A percentile compares a stretch with the other conserved stretches of the same genome.
phyloP scores from a whole-genome alignment of 805 yeast genomes.

The Candida verbasci region DNA sequence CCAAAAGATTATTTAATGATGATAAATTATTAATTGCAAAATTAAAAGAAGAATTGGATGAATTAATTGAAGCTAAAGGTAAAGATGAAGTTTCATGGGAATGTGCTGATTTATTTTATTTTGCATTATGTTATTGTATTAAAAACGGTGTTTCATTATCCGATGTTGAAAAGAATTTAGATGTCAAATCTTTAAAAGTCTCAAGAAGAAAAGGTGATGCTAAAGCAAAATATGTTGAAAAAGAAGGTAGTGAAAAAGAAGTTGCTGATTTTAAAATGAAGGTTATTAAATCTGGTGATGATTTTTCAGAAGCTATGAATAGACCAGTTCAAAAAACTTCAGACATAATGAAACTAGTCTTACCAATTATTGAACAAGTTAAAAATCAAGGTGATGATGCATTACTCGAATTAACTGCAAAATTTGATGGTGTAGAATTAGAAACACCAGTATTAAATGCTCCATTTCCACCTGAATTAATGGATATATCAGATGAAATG shows the following conservation, averaged over 20 bases:
- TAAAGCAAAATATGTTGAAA: conserved; percentile 62
- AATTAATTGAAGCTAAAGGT: conserved; percentile 72
- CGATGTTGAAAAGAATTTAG: conserved; percentile 82
- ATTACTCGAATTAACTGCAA: conserved; percentile 79
- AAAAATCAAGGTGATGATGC: conserved; percentile 80
- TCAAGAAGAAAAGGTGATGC: conserved; percentile 96
- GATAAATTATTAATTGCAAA: conserved; percentile 73
- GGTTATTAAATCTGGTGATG: conserved; percentile 39
- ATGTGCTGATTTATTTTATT: conserved; percentile 81
- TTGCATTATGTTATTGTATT: conserved; percentile 49
- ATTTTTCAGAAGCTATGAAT: conserved; percentile 58
- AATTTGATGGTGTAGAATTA: conserved; percentile 82
- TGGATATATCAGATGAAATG: conserved; percentile 69
- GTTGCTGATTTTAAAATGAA: conserved; percentile 45
- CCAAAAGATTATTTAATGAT: conserved; percentile 82
- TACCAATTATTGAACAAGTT: conserved; percentile 83
- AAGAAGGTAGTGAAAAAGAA: conserved; percentile 18
- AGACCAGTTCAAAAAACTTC: conserved; percentile 96
- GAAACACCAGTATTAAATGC: conserved; percentile 73
- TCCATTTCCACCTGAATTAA: conserved; percentile 78
- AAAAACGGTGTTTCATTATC: conserved; percentile 72
- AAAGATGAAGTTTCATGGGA: conserved; percentile 74
- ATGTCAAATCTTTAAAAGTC: conserved; percentile 77
- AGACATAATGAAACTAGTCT: conserved; percentile 87
- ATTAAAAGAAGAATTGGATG: conserved; percentile 95